A percentile compares a stretch with the other conserved stretches of the same genome.
phyloP scores from a whole-genome alignment of 1,284 basidiomycete species.

The Pascua guehoae region DNA sequence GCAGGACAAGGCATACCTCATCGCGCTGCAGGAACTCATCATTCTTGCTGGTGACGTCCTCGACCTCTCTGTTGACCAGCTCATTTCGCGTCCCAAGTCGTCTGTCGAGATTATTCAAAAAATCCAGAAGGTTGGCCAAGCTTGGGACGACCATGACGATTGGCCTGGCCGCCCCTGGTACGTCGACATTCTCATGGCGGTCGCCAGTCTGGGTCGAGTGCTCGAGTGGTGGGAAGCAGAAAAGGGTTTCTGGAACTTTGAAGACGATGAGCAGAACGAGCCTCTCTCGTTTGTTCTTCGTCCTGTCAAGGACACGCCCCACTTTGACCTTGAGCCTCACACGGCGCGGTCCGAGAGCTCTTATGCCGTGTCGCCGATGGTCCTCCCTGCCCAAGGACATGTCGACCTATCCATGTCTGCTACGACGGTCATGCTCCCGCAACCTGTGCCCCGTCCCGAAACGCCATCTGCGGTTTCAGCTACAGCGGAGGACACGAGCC shows the following conservation, averaged over 20 bases:
- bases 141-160: conserved; percentile 96
- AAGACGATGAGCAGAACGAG: conserved; percentile 70
- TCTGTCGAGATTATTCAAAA: conserved; percentile 84
- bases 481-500: conserved; percentile 15
- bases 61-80: conserved; percentile 80
- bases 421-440: conserved; percentile 1
- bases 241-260: conserved; percentile 99
- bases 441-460: not conserved
- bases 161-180: conserved; percentile 99
- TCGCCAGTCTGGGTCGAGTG: conserved; percentile 91
- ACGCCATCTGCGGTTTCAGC: not conserved
- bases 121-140: conserved; percentile 83
- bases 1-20: conserved; percentile 57
- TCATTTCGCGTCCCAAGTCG: conserved; percentile 77
- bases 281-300: conserved; percentile 85
- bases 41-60: conserved; percentile 89
- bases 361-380: conserved; percentile 1
- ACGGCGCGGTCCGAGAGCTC: not conserved
- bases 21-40: conserved; percentile 92
- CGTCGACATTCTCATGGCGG: conserved; percentile 91
- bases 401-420: conserved; percentile 6
- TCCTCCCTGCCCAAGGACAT: not conserved
- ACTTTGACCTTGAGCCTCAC: conserved; percentile 13
- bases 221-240: conserved; percentile 99
- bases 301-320: conserved; percentile 51